A percentile compares a stretch with the other conserved stretches of the same genome.
These are phyloP conservation scores for Epichloe hybrida DNA, from an alignment of 2,329 filamentous ascomycete genomes.

Conservation along the genomic window DNA sequence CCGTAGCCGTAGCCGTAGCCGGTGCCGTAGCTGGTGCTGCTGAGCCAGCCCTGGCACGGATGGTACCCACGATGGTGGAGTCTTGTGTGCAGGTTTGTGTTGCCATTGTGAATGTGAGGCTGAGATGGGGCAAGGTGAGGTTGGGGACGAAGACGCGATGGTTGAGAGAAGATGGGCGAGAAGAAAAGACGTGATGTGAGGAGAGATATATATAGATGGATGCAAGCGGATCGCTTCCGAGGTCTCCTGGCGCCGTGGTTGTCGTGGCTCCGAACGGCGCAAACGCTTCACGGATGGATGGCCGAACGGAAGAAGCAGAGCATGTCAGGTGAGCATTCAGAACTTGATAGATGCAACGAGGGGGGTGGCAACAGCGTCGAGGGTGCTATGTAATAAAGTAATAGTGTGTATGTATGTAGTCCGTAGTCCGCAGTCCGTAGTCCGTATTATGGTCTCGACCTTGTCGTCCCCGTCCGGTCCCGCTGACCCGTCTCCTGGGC, in stretches of 20 bases:
- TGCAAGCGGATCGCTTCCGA: neutral
- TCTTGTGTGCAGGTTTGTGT: conserved; percentile 3
- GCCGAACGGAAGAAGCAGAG: neutral
- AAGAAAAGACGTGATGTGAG: neutral
- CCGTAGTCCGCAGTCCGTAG: too few relatives aligned
- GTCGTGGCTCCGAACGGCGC: neutral
- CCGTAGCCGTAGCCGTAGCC: neutral
- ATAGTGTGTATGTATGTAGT: too few relatives aligned
- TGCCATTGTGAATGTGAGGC: neutral
- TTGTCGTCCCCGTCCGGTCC: too few relatives aligned
- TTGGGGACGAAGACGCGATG: neutral
- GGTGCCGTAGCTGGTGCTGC: neutral
- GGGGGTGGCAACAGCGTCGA: too few relatives aligned
- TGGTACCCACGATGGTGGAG: conserved; percentile 3
- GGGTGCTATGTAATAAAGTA: too few relatives aligned
- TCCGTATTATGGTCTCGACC: too few relatives aligned
- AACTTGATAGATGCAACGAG: too few relatives aligned
- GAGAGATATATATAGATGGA: neutral
- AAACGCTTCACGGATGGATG: neutral
- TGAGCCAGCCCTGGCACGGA: conserved; percentile 5
- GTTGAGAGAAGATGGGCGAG: neutral
- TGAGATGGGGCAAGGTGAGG: neutral
- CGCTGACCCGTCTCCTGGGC: too few relatives aligned
- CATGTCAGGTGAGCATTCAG: neutral
- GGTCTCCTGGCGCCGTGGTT: neutral